Conservation (phyloP, 2,329 filamentous ascomycete species). For the Aureobasidium sp. region DNA sequence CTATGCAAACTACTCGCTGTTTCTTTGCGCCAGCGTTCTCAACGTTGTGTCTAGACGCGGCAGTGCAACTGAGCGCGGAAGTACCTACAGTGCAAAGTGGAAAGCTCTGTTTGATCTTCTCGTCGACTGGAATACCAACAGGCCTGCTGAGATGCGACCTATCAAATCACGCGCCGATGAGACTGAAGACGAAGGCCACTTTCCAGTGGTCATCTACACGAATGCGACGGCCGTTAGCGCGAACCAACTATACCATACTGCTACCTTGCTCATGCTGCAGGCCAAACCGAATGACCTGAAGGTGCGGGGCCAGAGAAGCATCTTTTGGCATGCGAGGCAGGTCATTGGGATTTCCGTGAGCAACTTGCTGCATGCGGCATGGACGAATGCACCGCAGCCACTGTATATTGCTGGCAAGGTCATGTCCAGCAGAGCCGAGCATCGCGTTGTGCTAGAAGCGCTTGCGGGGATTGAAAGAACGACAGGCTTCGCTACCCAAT, state of each 20-base stretch:
- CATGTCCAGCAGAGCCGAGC: slow-evolving; percentile 41
- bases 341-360: slow-evolving; percentile 42
- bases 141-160: slow-evolving; percentile 29
- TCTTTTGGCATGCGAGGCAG: slow-evolving; percentile 43
- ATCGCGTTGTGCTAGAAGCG: slow-evolving; percentile 41
- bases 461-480: slow-evolving; percentile 45
- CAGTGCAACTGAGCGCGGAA: background rate
- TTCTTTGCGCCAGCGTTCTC: slow-evolving; percentile 44
- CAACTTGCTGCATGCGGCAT: slow-evolving; percentile 40
- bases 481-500: slow-evolving; percentile 48
- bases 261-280: slow-evolving; percentile 47
- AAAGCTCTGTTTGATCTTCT: slow-evolving; percentile 28
- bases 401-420: slow-evolving; percentile 42
- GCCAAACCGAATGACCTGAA: slow-evolving; percentile 37
- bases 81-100: slow-evolving; percentile 28
- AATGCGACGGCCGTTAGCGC: slow-evolving; percentile 38
- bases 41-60: slow-evolving; percentile 19
- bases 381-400: slow-evolving; percentile 43
- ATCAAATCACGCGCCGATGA: slow-evolving; percentile 25
- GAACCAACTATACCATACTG: slow-evolving; percentile 52
- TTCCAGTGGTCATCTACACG: slow-evolving; percentile 41
- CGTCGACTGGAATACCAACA: slow-evolving; percentile 28
- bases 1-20: slow-evolving; percentile 55
- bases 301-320: slow-evolving; percentile 31
- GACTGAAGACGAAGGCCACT: slow-evolving; percentile 22